Percentiles rank a stretch among this genome's conserved stretches.
phyloP scores from a whole-genome alignment of 371 early-diverging fungal species.

The Syncephalastrum sp. region DNA sequence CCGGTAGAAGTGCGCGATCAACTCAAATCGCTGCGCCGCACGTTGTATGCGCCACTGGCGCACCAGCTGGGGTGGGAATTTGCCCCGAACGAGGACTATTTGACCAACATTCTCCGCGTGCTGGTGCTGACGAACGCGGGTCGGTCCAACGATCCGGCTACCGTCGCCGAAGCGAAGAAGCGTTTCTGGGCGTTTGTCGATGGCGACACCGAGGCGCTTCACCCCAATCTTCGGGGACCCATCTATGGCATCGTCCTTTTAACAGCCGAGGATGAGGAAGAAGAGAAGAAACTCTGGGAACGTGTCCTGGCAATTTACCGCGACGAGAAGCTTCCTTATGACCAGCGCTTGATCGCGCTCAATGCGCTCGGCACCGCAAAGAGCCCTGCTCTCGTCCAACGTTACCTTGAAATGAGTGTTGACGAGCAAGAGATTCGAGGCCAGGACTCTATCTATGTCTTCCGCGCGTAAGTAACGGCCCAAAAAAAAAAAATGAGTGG shows the following conservation, averaged over 20 bases:
- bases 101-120: conserved; percentile 45
- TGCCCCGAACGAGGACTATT: conserved; percentile 45
- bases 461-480: conserved; percentile 30
- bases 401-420: conserved; percentile 65
- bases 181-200: conserved; percentile 45
- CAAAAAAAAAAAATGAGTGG: too few species aligned
- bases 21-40: conserved; percentile 51
- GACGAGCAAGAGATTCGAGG: conserved; percentile 71
- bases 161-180: conserved; percentile 41
- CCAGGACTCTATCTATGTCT: conserved; percentile 79
- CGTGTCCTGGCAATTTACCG: conserved; percentile 71
- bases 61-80: conserved; percentile 63
- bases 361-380: conserved; percentile 71
- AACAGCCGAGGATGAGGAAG: conserved; percentile 65
- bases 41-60: conserved; percentile 58
- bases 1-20: conserved; percentile 43
- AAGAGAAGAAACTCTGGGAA: conserved; percentile 63
- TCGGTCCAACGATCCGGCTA: conserved; percentile 33
- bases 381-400: conserved; percentile 55
- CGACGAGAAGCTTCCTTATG: conserved; percentile 60
- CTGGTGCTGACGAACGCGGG: conserved; percentile 46
- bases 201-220: conserved; percentile 56
- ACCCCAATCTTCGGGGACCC: conserved; percentile 82
- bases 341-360: conserved; percentile 81
- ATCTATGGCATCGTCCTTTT: conserved; percentile 76